Percentiles rank a stretch among this genome's conserved stretches.
phyloP scores from a whole-genome alignment of 192 early-diverging fungal species.

The Coemansia pectinata region DNA sequence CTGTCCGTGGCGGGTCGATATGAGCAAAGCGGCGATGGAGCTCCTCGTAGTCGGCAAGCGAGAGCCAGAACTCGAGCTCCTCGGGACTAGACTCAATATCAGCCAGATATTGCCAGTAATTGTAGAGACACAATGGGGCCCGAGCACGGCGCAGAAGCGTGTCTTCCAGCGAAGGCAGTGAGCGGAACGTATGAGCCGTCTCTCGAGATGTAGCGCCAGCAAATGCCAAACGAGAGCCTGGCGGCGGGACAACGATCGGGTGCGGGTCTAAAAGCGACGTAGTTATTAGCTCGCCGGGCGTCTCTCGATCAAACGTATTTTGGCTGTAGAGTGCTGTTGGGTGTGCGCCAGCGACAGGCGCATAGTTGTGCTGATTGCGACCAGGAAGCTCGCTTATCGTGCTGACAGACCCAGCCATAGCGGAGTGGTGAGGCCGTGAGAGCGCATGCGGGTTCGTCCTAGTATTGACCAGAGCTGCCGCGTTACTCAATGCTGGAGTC shows the following conservation, averaged over 20 bases:
- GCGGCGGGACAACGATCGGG: constrained; percentile 46
- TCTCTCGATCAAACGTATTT: constrained; percentile 7
- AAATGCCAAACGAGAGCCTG: constrained; percentile 51
- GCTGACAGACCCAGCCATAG: constrained; percentile 18
- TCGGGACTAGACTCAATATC: constrained; percentile 65
- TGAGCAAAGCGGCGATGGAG: constrained; percentile 61
- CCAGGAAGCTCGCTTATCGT: constrained; percentile 11
- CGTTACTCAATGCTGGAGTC: constrained; percentile 27
- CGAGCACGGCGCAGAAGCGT: constrained; percentile 65
- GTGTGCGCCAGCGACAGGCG: not conserved
- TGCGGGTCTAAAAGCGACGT: constrained; percentile 53
- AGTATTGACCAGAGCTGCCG: constrained; percentile 26
- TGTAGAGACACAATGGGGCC: constrained; percentile 75
- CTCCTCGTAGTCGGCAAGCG: constrained; percentile 72
- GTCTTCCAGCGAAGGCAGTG: constrained; percentile 69
- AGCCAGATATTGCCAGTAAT: constrained; percentile 75
- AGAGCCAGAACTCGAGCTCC: constrained; percentile 76
- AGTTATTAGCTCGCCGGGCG: constrained; percentile 9
- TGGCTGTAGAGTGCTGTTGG: constrained; percentile 1
- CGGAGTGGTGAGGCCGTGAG: not conserved
- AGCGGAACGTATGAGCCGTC: constrained; percentile 32
- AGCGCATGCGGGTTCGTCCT: constrained; percentile 9
- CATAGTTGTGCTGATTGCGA: not conserved
- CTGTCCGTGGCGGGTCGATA: constrained; percentile 9
- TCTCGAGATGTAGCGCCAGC: constrained; percentile 35